Evolutionary conservation across 2,329 filamentous ascomycete species (phyloP).

Genomic region (Colletotrichum tanaceti): DNA sequence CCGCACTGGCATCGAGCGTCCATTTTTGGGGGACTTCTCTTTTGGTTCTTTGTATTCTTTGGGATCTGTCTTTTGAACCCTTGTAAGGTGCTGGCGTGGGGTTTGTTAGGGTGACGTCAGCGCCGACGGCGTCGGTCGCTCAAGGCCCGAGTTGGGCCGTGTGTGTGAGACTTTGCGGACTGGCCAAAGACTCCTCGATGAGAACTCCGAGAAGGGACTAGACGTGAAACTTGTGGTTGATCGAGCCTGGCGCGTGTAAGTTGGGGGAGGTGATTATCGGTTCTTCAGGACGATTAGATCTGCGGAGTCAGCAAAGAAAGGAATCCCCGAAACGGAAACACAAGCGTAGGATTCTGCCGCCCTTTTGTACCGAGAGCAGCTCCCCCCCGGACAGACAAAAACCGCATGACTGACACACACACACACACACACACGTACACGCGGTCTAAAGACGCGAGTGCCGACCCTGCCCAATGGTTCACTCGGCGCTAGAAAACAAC

Average conservation of each 20-base stretch:
- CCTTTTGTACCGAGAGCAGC: conserved; percentile 30
- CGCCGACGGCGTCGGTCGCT: not conserved
- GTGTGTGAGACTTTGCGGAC: not conserved
- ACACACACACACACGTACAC: not conserved
- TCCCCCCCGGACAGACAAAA: conserved; percentile 1
- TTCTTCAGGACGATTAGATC: not conserved
- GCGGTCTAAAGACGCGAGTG: not conserved
- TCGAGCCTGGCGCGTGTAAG: not conserved
- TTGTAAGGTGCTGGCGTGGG: not conserved
- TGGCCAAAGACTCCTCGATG: not conserved
- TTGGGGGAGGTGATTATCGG: not conserved
- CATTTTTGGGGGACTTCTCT: conserved; percentile 56
- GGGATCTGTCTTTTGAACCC: not conserved
- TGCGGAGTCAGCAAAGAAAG: conserved; percentile 25
- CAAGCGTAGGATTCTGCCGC: conserved; percentile 28
- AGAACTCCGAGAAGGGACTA: not conserved
- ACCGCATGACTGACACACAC: not conserved
- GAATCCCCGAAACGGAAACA: conserved; percentile 1
- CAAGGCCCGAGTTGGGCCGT: not conserved
- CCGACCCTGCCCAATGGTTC: not conserved
- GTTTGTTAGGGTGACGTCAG: conserved; percentile 4
- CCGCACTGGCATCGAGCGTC: conserved; percentile 74
- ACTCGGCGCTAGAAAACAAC: not conserved
- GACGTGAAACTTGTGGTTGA: not conserved
- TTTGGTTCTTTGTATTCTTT: not conserved